Evolutionary conservation across 345 rosid species (phyloP).

Genomic region (Acer yangbiense): DNA sequence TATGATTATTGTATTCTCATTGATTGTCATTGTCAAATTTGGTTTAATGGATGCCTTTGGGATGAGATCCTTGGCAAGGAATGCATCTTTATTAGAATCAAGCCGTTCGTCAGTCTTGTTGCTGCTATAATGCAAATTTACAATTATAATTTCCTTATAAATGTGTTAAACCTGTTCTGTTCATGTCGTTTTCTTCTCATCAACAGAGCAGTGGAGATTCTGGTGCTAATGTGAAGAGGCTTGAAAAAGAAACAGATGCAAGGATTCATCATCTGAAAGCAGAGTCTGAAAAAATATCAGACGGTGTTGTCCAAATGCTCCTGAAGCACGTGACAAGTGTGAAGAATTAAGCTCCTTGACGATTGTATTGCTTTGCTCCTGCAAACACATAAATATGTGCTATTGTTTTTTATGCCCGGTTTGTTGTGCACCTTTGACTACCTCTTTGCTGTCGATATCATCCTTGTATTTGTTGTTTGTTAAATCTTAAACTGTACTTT

Average conservation of each 20-base stretch:
- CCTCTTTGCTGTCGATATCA: background rate
- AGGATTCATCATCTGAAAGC: constrained; percentile 63
- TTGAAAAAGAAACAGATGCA: constrained; percentile 74
- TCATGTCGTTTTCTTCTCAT: background rate
- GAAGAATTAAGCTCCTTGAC: constrained; percentile 51
- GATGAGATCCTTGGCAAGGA: background rate
- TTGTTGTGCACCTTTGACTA: background rate
- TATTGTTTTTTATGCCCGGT: background rate
- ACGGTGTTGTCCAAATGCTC: constrained; percentile 82
- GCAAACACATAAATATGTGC: background rate
- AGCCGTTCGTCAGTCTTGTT: background rate
- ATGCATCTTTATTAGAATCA: background rate
- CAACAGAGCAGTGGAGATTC: constrained; percentile 89
- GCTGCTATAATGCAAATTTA: background rate
- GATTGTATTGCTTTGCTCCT: background rate
- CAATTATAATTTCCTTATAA: background rate
- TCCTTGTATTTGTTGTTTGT: constrained; percentile 1
- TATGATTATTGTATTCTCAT: background rate
- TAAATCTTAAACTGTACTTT: background rate
- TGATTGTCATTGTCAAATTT: background rate
- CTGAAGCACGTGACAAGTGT: constrained; percentile 82
- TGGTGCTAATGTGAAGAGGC: constrained; percentile 93
- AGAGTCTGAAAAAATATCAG: constrained; percentile 62
- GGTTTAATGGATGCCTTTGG: background rate
- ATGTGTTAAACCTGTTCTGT: background rate